These are phyloP conservation scores for Cercospora citrullina DNA, from an alignment of 2,329 filamentous ascomycete species.

Conservation along the genomic window DNA sequence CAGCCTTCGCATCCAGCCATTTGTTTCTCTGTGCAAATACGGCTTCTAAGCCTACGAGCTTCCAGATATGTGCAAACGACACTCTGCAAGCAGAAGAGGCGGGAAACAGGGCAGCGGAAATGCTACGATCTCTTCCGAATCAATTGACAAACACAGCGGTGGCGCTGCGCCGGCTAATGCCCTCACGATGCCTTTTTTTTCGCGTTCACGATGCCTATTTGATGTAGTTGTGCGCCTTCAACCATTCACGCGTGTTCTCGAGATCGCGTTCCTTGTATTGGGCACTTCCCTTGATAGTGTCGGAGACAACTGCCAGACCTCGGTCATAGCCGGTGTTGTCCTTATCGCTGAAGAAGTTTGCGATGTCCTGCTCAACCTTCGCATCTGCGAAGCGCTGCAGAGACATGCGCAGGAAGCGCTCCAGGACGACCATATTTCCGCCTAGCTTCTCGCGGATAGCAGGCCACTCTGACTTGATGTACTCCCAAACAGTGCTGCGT, in stretches of 20 bases:
- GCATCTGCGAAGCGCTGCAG: constrained; percentile 76
- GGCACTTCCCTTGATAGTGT: constrained; percentile 80
- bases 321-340: constrained; percentile 85
- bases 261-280: constrained; percentile 79
- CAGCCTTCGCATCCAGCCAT: background rate
- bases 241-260: constrained; percentile 73
- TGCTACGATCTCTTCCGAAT: background rate
- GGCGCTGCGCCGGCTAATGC: background rate
- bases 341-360: constrained; percentile 80
- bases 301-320: constrained; percentile 78
- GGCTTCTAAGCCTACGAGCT: background rate
- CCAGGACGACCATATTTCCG: constrained; percentile 81
- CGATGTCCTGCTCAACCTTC: constrained; percentile 71
- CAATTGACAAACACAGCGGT: background rate
- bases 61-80: background rate
- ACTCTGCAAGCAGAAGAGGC: background rate
- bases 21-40: background rate
- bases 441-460: constrained; percentile 69
- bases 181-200: background rate
- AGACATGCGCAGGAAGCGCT: constrained; percentile 79
- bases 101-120: background rate
- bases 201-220: constrained; percentile 17
- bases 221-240: constrained; percentile 62
- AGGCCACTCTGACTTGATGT: constrained; percentile 81
- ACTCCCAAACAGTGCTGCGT: constrained; percentile 78